Evolutionary conservation across 371 early-diverging fungal genomes (phyloP), one percentile per base, ranked within the genome.

Genomic region (Mortierella sp.): DNA sequence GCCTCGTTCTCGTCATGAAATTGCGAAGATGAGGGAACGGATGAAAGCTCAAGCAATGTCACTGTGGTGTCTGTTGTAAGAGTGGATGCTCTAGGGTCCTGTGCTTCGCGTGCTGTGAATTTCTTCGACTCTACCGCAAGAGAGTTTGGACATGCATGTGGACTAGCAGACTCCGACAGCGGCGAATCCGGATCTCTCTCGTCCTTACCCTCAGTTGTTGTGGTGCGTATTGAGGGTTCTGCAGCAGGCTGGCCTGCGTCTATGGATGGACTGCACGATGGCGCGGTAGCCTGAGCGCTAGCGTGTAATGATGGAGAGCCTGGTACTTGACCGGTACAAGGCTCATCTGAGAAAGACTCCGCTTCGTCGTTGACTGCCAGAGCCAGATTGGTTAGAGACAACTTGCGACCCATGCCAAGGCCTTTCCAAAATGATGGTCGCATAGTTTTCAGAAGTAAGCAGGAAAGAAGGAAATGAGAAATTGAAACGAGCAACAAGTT

Each of bases 311-410:
- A 34, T 34, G 37, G 37, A 34, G 14, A 7, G 37, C 37, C 37
- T 1, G 37, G 37, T 34, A 14, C 2, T 14, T 4, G 37, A 7
- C 14, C 37, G 11, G 37, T 34, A 14, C 37, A 34, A 2, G 37
- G 14, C 11, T 34, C 37, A 34, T 34, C 37, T 0, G 44, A 44
- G 44, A 21, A 44, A n/a, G 2, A 8, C 9, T 2, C 8, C 21
- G 15, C 44, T 15, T 19, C 59, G 14, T 59, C 54, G n/a, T 48
- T 39, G 37, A 67, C 64, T 7, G 68, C 66, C 30, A 60, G 24
- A 3, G 67, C 43, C 17, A 73, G 64, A 41, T 73, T 68, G 12
- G 68, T 58, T n/a, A 73, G 30, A 1, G 75, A 73, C 8, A 68
- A 21, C 50, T 68, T 68, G 4, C 69, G 63, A 4, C 75, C 75